A percentile compares a stretch with the other conserved stretches of the same genome.
phyloP scores from a whole-genome alignment of 805 yeast genomes.

The Lachancea quebecensis region DNA sequence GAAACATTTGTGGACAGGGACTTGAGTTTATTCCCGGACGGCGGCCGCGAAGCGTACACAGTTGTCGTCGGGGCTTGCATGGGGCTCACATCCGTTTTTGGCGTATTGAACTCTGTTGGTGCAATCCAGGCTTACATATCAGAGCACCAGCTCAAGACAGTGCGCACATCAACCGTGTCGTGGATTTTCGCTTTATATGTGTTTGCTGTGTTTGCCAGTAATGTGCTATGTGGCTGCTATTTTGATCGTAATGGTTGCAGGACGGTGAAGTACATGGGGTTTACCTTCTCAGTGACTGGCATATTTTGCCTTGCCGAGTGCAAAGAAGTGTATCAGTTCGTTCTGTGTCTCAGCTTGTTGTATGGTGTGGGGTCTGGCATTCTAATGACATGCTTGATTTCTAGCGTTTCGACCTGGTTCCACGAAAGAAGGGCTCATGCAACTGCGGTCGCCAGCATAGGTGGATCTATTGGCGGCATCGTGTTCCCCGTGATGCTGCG shows the following conservation, averaged over 20 bases:
- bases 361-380: conserved; percentile 40
- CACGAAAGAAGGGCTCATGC: conserved; percentile 38
- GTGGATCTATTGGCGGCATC: conserved; percentile 48
- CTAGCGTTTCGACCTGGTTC: conserved; percentile 42
- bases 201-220: conserved; percentile 25
- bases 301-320: conserved; percentile 41
- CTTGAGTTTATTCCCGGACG: conserved; percentile 38
- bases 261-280: conserved; percentile 34
- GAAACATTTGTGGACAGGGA: no score
- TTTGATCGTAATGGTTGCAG: conserved; percentile 42
- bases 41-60: conserved; percentile 46
- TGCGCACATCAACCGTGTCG: conserved; percentile 41
- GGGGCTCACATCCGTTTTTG: conserved; percentile 48
- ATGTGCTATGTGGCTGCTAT: conserved; percentile 39
- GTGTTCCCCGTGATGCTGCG: conserved; percentile 40
- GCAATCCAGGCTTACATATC: conserved; percentile 54
- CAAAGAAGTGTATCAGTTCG: conserved; percentile 41
- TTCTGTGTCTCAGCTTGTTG: conserved; percentile 44
- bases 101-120: conserved; percentile 52
- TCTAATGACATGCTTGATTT: conserved; percentile 39
- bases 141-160: conserved; percentile 42
- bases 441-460: conserved; percentile 40
- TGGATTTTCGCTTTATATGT: conserved; percentile 45
- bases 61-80: conserved; percentile 51
- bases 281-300: conserved; percentile 34